Evolutionary conservation across 1,284 basidiomycete genomes (phyloP).

Genomic region (Caloboletus firmus): DNA sequence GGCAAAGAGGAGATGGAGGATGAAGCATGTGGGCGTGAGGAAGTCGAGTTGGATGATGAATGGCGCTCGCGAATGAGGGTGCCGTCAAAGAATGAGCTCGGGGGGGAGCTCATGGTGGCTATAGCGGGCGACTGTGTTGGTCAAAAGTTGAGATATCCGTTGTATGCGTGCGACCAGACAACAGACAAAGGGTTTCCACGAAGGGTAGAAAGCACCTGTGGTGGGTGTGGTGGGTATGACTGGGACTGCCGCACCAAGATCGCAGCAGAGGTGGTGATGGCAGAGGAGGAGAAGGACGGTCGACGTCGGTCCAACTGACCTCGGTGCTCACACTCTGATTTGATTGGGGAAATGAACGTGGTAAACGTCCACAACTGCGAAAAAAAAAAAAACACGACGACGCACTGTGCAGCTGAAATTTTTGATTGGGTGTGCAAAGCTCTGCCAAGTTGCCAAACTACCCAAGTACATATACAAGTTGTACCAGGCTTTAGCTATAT

Average conservation of each 20-base stretch:
- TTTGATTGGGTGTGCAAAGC: neutral
- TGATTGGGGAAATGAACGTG: neutral
- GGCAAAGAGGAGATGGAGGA: constrained; percentile 31
- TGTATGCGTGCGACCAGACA: neutral
- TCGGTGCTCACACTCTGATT: neutral
- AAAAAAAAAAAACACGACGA: no score
- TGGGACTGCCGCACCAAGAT: constrained; percentile 3
- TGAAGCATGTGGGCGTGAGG: constrained; percentile 21
- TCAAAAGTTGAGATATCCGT: neutral
- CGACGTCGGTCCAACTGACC: neutral
- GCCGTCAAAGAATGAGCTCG: constrained; percentile 13
- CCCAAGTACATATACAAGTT: no score
- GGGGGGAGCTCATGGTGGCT: constrained; percentile 19
- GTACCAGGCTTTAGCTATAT: no score
- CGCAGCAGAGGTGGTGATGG: neutral
- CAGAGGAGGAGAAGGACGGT: neutral
- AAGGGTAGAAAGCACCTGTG: neutral
- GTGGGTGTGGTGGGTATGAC: neutral
- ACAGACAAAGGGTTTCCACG: neutral
- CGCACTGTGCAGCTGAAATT: neutral
- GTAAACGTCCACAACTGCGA: neutral
- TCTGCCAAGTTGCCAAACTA: no score
- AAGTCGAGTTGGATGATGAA: constrained; percentile 27
- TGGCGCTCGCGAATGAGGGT: constrained; percentile 27
- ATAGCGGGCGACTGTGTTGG: neutral